Evolutionary conservation across 495 filamentous ascomycete species (phyloP), one percentile per base, ranked within the genome.

Genomic region (Aspergillus ellipticus): DNA sequence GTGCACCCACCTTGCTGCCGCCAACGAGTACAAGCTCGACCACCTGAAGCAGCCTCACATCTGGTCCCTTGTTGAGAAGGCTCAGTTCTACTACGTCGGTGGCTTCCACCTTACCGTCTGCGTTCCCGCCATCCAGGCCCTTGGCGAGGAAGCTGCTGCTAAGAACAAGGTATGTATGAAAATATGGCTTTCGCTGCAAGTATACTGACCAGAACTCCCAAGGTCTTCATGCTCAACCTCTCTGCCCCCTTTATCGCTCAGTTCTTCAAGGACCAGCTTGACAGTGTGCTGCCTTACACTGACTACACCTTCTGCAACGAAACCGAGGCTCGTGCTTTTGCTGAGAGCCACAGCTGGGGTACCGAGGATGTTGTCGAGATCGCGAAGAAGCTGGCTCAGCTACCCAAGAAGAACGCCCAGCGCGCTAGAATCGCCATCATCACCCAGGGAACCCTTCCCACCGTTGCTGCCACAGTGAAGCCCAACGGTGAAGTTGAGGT

Each of bases 271-370:
- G 92, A 96, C 17, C 89, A 85, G 54, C 81, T 99, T 37, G 91
- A 94, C 73, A 82, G 83, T 59, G 86, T 87, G 2, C 79, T 88
- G 9, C 88, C 86, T 19, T 97, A 96, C 83, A 93, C 89, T 79
- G 94, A 99, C 79, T 96, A 92, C 79, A 79, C 96, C 31, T 88
- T 97, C 74, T 94, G 92, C 58, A 99, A 99, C 74, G 95, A 97
- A 85, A 88, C 87, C 26, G 94, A 99, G 76, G 94, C 92, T 29
- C 80, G 82, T 59, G 76, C 89, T 50, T 97, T 92, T 74, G 86
- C 95, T 49, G 84, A 89, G 66, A 85, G 84, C 53, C 91, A 97
- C 71, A 78, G 77, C 54, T 84, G 76, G 67, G 71, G 69, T 31
- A 88, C 85, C 47, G 85, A 85, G 59, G 89, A 94, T 69, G 81